Percentiles rank a stretch among this genome's conserved stretches.
Evolutionary conservation across 148 eudicot genomes (phyloP).

Genomic region (Vaccinium vitisidaea): DNA sequence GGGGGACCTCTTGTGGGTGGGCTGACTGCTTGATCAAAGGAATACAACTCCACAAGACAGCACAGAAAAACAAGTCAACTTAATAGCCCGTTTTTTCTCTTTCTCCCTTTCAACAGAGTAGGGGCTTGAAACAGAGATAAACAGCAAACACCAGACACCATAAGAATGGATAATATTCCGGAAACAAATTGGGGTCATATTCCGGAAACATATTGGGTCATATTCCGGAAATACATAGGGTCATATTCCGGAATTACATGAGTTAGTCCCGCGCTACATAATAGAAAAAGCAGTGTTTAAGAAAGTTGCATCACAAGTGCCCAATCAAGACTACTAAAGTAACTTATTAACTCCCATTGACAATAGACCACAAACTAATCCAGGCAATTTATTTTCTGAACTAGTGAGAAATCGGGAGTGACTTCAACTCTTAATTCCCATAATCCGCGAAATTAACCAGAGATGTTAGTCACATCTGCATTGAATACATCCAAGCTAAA

Average conservation of each 20-base stretch:
- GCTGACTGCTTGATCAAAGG: background rate
- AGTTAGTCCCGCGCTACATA: background rate
- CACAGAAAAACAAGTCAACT: background rate
- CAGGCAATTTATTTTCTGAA: background rate
- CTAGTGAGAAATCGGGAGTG: background rate
- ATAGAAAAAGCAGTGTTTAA: background rate
- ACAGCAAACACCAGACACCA: background rate
- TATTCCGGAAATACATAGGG: background rate
- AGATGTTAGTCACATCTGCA: background rate
- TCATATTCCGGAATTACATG: too few relatives aligned
- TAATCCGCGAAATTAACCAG: background rate
- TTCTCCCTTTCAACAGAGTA: background rate
- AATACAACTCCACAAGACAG: background rate
- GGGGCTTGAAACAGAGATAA: background rate
- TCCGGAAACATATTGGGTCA: background rate
- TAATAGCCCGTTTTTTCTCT: background rate
- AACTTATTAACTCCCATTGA: background rate
- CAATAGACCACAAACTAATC: background rate
- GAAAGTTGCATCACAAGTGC: background rate
- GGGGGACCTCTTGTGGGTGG: background rate
- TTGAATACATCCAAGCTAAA: background rate
- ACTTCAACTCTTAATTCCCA: background rate
- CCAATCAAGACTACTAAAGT: background rate
- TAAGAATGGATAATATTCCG: background rate
- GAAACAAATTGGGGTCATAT: background rate